Base-by-base conservation (phyloP, 805 yeast genomes). In the Monosporozyma aquatica region DNA sequence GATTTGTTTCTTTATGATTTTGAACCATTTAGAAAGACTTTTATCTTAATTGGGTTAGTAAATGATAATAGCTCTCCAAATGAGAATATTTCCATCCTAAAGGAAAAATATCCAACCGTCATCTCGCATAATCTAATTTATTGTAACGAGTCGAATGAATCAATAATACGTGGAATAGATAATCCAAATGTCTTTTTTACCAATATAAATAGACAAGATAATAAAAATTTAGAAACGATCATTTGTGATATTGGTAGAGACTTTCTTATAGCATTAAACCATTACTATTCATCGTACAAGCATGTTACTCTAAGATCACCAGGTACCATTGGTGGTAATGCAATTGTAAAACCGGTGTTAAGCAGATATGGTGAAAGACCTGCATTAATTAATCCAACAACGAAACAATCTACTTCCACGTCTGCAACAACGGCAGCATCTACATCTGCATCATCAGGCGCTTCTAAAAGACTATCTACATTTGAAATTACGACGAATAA, bases 261-360 rank as follows among this genome's bases (percentile, higher is more conserved):
- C 34, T 79, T 87, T 47, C 66, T 92, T 11, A 68, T 63, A 6
- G 75, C 78, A 8, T 66, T 90, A 45, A 80, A 85, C 14, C 72
- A 68, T 6, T 82, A 80, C 52, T 86, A 87, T 8, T 72, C 80
- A 3, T 77, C 94, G 0, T 82, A 80, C 50, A 75, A 78, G 46
- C 86, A 83, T 56, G 83, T 86, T 28, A 82, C 95, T 0, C 69
- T 87, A 45, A 70, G 94, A 50, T 84, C 95, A 0, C 96, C 96
- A 0, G 84, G 83, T 0, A 72, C 79, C 3, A 68, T 78, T 29
- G 73, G 74, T 3, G 74, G 75, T 26, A 69, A 71, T 42, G 69
- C 74, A 34, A 68, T 74, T 8, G 39, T 58, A 18, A 66, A 65
- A 44, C 50, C 65, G 3, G 37, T 51, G 0, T 23, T 73, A 13